Base-by-base conservation (phyloP, 2,329 filamentous ascomycete species). In the Aspergillus eucalypticola region DNA sequence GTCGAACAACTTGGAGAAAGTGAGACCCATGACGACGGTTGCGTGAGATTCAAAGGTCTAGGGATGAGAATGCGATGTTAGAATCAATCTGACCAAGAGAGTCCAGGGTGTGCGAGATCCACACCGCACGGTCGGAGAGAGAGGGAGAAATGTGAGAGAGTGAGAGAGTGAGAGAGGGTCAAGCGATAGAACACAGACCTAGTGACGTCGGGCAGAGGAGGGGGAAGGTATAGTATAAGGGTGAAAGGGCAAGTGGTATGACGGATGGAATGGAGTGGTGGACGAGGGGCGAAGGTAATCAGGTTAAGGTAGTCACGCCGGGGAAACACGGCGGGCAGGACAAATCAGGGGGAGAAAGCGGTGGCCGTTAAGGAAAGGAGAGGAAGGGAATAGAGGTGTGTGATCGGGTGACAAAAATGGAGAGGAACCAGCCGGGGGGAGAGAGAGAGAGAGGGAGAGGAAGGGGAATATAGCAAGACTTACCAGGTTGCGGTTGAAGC, bases 1-100 rank as follows among this genome's bases (percentile, higher is more conserved):
- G 79, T 96, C 91, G 81, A 98, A 95, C 78, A 98, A 81, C 87
- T 95, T 96, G 75, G 93, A 98, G 83, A 98, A 92, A 78, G 90
- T 88, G 81, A 98, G 87, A 96, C 95, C 95, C 95, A 99, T 99
- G 82, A 81, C 93, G 77, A 76, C 73, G 74, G 76, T 76, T 74
- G 69, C 68, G 69, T 60, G 61, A 66, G 63, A 35, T 56, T 66
- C 62, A 63, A 13, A 63, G 61, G 59, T 64, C 61, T 64, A 54
- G 17, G 44, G 27, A 59, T 59, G 50, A 35, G 32, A 49, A 61
- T 54, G 64, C 60, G 66, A 67, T 54, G 58, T 62, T 61, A 64
- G 62, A 62, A 54, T 53, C 67, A 66, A 63, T 63, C 62, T 57
- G 50, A 54, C 32, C 41, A 58, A 32, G 49, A 44, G 52, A 35